phyloP scores from a whole-genome alignment of 2,329 filamentous ascomycete species.

The Neospermospora avenae region DNA sequence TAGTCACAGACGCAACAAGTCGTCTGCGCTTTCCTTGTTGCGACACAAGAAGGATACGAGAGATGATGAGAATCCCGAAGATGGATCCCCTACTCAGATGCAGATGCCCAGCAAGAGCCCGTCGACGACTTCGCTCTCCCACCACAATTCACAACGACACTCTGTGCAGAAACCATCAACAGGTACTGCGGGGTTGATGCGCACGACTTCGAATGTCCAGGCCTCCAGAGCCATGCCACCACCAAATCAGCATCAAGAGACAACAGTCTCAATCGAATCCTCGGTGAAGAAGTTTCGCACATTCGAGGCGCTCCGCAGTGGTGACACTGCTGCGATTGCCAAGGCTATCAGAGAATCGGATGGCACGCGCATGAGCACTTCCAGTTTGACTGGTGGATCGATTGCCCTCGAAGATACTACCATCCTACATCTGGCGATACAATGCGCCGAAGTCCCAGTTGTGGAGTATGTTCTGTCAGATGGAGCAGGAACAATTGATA shows the following conservation, averaged over 20 bases:
- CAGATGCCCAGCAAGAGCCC: constrained; percentile 27
- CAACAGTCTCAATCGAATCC: constrained; percentile 69
- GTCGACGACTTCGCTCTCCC: constrained; percentile 27
- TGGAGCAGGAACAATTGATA: constrained; percentile 63
- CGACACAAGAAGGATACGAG: constrained; percentile 45
- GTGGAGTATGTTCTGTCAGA: constrained; percentile 92
- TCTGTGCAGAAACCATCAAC: constrained; percentile 30
- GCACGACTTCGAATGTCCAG: constrained; percentile 27
- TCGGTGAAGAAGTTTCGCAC: constrained; percentile 92
- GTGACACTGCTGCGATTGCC: constrained; percentile 86
- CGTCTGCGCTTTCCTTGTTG: constrained; percentile 52
- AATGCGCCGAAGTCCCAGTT: constrained; percentile 89
- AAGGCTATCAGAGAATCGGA: constrained; percentile 71
- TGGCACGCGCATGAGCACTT: constrained; percentile 41
- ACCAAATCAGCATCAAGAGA: constrained; percentile 25
- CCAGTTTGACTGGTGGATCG: constrained; percentile 34
- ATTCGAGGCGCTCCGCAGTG: constrained; percentile 86
- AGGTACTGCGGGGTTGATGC: constrained; percentile 31
- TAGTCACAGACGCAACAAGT: constrained; percentile 49
- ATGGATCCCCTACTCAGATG: constrained; percentile 22
- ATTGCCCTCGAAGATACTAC: constrained; percentile 72
- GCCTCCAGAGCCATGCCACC: constrained; percentile 17
- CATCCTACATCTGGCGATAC: constrained; percentile 87
- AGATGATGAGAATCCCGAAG: constrained; percentile 34
- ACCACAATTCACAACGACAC: constrained; percentile 22